A percentile compares a stretch with the other conserved stretches of the same genome.
Conservation (phyloP, 1,284 basidiomycete genomes). For the Fomitiporia mediterranea region DNA sequence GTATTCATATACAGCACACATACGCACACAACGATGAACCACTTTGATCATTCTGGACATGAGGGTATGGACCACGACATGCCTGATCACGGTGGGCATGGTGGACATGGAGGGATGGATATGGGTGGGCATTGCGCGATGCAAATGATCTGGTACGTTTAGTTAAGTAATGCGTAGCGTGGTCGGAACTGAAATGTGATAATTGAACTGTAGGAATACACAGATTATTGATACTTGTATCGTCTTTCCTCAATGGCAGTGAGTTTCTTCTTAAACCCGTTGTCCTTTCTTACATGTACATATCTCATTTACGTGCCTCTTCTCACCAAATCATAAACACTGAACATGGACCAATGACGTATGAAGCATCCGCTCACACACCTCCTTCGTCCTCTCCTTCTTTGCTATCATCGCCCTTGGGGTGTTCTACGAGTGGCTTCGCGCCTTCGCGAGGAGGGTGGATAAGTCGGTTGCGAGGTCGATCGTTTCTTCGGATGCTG, state of each 20-base stretch:
- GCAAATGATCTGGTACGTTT: conserved; percentile 64
- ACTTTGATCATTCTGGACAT: conserved; percentile 42
- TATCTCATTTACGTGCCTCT: neutral
- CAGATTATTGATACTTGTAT: conserved; percentile 70
- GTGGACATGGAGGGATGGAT: conserved; percentile 47
- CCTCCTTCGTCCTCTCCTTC: conserved; percentile 57
- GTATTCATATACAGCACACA: neutral
- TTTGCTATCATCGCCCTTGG: conserved; percentile 58
- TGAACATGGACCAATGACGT: no score
- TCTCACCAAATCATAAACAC: neutral
- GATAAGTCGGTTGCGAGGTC: conserved; percentile 53
- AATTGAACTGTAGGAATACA: conserved; percentile 52
- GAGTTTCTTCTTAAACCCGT: no score
- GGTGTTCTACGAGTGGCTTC: conserved; percentile 72
- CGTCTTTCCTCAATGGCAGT: conserved; percentile 61
- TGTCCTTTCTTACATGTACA: neutral
- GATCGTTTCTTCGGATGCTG: conserved; percentile 41
- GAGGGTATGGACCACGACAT: conserved; percentile 34
- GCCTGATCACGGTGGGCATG: conserved; percentile 35
- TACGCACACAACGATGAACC: conserved; percentile 5
- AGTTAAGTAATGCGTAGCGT: neutral
- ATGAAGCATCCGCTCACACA: conserved; percentile 48
- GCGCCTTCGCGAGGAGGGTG: conserved; percentile 51
- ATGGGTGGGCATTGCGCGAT: conserved; percentile 50
- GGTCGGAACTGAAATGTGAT: neutral